Base-by-base conservation (phyloP, 192 early-diverging fungal species). In the Piromyces finnis region DNA sequence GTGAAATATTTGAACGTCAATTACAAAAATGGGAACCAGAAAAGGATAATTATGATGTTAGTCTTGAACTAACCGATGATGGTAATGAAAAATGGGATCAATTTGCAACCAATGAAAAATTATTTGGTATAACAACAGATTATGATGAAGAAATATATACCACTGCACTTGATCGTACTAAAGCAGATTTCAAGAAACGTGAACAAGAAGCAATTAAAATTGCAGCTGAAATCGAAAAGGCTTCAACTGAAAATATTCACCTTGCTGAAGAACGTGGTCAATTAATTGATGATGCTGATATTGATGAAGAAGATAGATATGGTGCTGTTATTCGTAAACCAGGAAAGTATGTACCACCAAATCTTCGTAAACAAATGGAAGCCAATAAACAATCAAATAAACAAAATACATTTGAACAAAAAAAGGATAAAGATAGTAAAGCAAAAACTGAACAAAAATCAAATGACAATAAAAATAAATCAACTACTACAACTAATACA, bases 91-190 rank as follows among this genome's bases (percentile, higher is more conserved):
- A 85, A 27, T 99, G 98, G 98, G 96, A 99, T 85, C 98, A 99
- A 84, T 99, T 99, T 90, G 93, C 91, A 9, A 93, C 89, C 6
- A 99, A 99, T 82, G 95, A 97, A 84, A 84, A 87, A 81, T 88
- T 95, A 77, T 99, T 99, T 91, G 98, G 98, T 2, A 90, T 99
- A 78, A 94, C 88, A 12, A 96, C 97, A 7, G 95, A 99, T 84
- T 99, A 95, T 87, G 88, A 97, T 82, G 96, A 97, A 80, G 95
- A 97, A 78, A 84, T 99, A 5, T 99, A 99, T 84, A 99, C 98
- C 3, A 99, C 98, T 12, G 91, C 88, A 29, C 86, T 99, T 79
- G 96, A 99, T 83, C 87, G 93, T 79, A 88, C 90, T 7, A 91
- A 90, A 36, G 90, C 95, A 9, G 92, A 94, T 79, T 99, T 88